A percentile compares a stretch with the other conserved stretches of the same genome.
These are phyloP conservation scores for Neopestalotiopsis clavispora DNA, from an alignment of 2,329 filamentous ascomycete species.

Conservation along the genomic window DNA sequence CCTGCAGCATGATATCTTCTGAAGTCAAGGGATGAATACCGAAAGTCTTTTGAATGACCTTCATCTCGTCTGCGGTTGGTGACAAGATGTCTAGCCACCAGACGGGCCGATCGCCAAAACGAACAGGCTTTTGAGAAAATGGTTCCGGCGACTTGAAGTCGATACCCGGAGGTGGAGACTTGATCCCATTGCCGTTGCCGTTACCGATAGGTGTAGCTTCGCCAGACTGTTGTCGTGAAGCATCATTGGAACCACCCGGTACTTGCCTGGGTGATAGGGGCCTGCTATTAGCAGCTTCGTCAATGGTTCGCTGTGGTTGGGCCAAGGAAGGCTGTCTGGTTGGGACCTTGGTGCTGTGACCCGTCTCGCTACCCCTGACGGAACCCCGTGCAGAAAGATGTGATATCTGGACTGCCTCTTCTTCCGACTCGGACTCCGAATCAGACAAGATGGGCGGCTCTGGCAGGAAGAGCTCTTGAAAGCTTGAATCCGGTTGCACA, in stretches of 20 bases:
- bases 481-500: slow-evolving; percentile 81
- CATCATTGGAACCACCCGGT: slow-evolving; percentile 25
- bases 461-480: slow-evolving; percentile 88
- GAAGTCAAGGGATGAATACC: slow-evolving; percentile 94
- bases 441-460: slow-evolving; percentile 79
- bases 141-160: slow-evolving; percentile 32
- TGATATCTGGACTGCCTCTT: slow-evolving; percentile 39
- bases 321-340: slow-evolving; percentile 53
- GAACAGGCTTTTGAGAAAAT: slow-evolving; percentile 36
- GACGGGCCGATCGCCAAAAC: slow-evolving; percentile 82
- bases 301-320: slow-evolving; percentile 22
- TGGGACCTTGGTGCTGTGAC: slow-evolving; percentile 43
- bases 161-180: slow-evolving; percentile 22
- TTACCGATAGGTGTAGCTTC: slow-evolving; percentile 18
- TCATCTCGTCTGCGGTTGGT: slow-evolving; percentile 95
- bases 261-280: slow-evolving; percentile 32
- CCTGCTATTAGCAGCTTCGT: slow-evolving; percentile 30
- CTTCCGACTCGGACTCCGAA: slow-evolving; percentile 68
- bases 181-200: slow-evolving; percentile 13
- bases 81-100: slow-evolving; percentile 96
- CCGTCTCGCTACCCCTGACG: slow-evolving; percentile 39
- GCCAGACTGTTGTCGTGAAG: slow-evolving; percentile 21
- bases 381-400: slow-evolving; percentile 30
- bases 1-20: slow-evolving; percentile 97
- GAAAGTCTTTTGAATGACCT: slow-evolving; percentile 87